Evolutionary conservation across 73 alveolate species (phyloP).

Genomic region (Urostyla sp.): DNA sequence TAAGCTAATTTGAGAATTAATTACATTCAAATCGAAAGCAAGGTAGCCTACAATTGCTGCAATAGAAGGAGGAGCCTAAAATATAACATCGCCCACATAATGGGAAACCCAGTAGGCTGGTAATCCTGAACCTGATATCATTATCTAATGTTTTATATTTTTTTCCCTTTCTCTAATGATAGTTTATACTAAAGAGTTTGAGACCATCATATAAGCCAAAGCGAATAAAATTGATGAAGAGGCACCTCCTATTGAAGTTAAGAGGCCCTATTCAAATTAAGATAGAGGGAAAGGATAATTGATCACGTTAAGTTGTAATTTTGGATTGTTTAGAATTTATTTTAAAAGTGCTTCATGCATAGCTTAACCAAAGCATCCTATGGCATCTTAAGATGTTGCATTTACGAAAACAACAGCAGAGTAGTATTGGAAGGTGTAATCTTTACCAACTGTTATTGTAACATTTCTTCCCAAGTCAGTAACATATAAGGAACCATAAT

Average conservation of each 20-base stretch:
- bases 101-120: constrained; percentile 95
- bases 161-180: constrained; percentile 88
- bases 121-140: constrained; percentile 89
- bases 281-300: constrained; percentile 53
- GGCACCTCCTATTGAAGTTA: constrained; percentile 39
- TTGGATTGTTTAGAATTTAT: neutral
- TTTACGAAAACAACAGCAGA: constrained; percentile 27
- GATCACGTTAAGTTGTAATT: neutral
- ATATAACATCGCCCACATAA: constrained; percentile 87
- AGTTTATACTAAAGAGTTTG: constrained; percentile 66
- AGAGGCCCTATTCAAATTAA: constrained; percentile 1
- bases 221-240: constrained; percentile 34
- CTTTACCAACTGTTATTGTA: too few species aligned
- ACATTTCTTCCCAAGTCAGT: too few species aligned
- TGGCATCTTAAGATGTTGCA: constrained; percentile 42
- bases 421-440: too few species aligned
- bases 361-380: constrained; percentile 4
- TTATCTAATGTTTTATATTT: constrained; percentile 91
- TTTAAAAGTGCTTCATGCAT: constrained; percentile 29
- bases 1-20: neutral
- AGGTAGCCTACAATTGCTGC: constrained; percentile 54
- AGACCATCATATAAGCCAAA: constrained; percentile 60
- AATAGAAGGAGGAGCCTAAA: constrained; percentile 71
- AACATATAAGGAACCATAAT: too few species aligned
- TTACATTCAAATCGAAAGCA: constrained; percentile 49